phyloP scores from a whole-genome alignment of 495 filamentous ascomycete species.

The Stereocaulon alpinum region DNA sequence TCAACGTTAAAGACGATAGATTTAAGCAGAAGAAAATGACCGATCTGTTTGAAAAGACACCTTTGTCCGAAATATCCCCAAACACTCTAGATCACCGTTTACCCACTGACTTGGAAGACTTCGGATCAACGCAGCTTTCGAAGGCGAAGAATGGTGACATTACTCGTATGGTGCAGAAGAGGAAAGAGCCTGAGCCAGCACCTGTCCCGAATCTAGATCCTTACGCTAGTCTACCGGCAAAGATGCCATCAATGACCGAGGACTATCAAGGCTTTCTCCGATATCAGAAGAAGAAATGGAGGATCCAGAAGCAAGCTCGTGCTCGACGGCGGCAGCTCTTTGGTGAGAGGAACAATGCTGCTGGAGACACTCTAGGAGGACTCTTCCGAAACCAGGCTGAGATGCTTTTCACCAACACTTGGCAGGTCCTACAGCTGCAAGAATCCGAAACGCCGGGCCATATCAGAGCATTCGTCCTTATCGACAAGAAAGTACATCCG shows the following conservation, averaged over 20 bases:
- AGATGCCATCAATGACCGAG: conserved; percentile 76
- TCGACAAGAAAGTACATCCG: conserved; percentile 79
- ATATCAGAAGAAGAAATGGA: conserved; percentile 99
- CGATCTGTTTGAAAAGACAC: conserved; percentile 75
- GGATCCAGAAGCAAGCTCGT: conserved; percentile 88
- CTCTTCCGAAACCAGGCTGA: conserved; percentile 89
- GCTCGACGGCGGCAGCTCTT: conserved; percentile 83
- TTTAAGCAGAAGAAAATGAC: conserved; percentile 99
- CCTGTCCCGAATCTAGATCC: conserved; percentile 58
- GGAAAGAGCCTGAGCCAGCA: conserved; percentile 66
- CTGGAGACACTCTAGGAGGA: conserved; percentile 64
- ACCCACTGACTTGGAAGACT: conserved; percentile 76
- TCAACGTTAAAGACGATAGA: conserved; percentile 89
- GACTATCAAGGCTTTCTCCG: conserved; percentile 83
- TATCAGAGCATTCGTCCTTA: conserved; percentile 80
- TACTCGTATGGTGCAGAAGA: conserved; percentile 59
- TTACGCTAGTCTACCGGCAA: conserved; percentile 70
- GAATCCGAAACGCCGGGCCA: conserved; percentile 73
- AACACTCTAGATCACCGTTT: conserved; percentile 54
- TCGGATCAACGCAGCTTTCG: conserved; percentile 53
- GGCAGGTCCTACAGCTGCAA: conserved; percentile 85
- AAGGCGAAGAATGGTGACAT: conserved; percentile 62
- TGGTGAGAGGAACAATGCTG: conserved; percentile 64
- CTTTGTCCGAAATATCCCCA: conserved; percentile 59
- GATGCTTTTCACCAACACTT: conserved; percentile 76